These are phyloP conservation scores for Daldinia vernicosa DNA, from an alignment of 495 filamentous ascomycete species.

Conservation along the genomic window DNA sequence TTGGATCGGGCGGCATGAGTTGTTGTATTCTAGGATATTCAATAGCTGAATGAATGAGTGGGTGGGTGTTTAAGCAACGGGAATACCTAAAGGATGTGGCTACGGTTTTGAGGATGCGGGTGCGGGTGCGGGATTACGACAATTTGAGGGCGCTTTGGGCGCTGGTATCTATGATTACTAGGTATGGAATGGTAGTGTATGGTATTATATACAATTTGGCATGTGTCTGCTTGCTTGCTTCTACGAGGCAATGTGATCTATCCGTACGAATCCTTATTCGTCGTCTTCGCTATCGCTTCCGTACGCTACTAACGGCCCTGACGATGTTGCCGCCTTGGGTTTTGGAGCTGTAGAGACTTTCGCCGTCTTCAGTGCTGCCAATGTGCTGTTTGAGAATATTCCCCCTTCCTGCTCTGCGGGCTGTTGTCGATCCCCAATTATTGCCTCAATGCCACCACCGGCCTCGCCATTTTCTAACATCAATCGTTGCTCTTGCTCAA, in stretches of 20 bases:
- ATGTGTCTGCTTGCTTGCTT: background rate
- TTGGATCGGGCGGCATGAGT: constrained; percentile 93
- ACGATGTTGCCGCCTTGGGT: constrained; percentile 52
- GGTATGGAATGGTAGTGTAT: background rate
- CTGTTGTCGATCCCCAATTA: constrained; percentile 54
- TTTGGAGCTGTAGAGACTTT: constrained; percentile 61
- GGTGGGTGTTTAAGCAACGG: background rate
- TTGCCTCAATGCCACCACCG: constrained; percentile 32
- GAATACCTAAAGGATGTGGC: background rate
- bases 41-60: no score
- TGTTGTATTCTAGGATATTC: constrained; percentile 96
- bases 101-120: background rate
- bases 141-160: constrained; percentile 1
- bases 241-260: background rate
- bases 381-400: constrained; percentile 81
- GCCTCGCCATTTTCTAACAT: constrained; percentile 58
- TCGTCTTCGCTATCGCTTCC: constrained; percentile 85
- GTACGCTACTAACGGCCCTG: constrained; percentile 84
- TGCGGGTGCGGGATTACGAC: background rate
- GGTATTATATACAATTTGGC: constrained; percentile 29
- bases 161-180: constrained; percentile 29
- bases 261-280: constrained; percentile 21
- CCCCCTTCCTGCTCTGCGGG: constrained; percentile 62
- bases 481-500: constrained; percentile 58
- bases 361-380: constrained; percentile 73